Evolutionary conservation across 805 yeast species (phyloP), one percentile per base, ranked within the genome.

Genomic region (Zygosaccharomyces bisporus): DNA sequence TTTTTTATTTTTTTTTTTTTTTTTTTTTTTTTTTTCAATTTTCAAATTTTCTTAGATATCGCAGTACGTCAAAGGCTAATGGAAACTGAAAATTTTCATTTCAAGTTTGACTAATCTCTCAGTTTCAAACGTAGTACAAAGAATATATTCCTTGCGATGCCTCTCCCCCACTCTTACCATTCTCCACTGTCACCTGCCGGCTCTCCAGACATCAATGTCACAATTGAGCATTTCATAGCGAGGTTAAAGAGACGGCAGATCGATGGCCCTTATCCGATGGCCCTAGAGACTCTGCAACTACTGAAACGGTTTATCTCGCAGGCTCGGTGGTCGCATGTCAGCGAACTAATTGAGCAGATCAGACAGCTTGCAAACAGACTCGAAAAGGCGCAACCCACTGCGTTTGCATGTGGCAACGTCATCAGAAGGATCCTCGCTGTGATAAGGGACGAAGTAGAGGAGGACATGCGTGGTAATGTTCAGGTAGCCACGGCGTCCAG

Each of bases 231-330:
- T 1, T 73, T 73, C 47, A 62, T 72, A 10, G 74, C 74, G 55
- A 75, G 77, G 56, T 75, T 91, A 53, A 90, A 88, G 63, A 82
- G 97, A 54, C 81, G 91, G 47, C 95, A 90, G 63, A 75, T 89
- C 35, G 67, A 74, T 4, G 96, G 95, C 1, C 86, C 96, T 10
- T 83, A 82, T 54, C 74, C 73, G 13, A 86, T 88, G 35, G 97
- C 98, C 0, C 71, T 87, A 29, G 93, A 86, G 43, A 86, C 96
- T 6, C 83, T 96, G 14, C 95, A 88, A 54, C 70, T 91, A 40
- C 66, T 93, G 50, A 83, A 87, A 79, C 77, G 96, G 63, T 93
- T 88, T 41, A 81, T 89, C 16, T 87, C 97, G 0, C 85, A 85
- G 9, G 86, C 93, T 1, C 74, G 96, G 61, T 93, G 98, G 98